Evolutionary conservation across 2,329 filamentous ascomycete genomes (phyloP).

Genomic region (Endocalyx cinctus): DNA sequence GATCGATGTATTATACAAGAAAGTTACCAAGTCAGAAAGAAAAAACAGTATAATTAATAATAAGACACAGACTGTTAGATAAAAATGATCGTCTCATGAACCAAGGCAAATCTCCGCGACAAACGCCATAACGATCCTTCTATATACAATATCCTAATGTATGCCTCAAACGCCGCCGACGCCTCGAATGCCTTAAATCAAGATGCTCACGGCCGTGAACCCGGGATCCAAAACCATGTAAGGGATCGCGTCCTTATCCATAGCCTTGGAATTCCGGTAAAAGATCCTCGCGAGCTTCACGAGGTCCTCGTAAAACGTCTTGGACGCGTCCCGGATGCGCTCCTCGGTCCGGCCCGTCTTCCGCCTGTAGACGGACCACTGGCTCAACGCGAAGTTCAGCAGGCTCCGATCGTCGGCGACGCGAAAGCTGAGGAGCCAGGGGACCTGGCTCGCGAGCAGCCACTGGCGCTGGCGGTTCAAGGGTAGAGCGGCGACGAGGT

Average conservation of each 20-base stretch:
- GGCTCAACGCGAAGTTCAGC: background rate
- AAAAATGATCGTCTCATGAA: no score
- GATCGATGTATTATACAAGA: no score
- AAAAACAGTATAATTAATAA: no score
- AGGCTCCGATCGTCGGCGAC: background rate
- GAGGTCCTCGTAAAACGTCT: background rate
- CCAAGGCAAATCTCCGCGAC: no score
- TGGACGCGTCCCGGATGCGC: background rate
- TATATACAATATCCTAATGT: no score
- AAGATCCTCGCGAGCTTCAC: background rate
- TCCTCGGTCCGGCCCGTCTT: background rate
- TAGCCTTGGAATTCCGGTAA: background rate
- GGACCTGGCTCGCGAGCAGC: conserved; percentile 40
- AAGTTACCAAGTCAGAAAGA: no score
- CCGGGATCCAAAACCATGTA: background rate
- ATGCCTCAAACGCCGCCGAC: no score
- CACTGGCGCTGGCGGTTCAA: conserved; percentile 37
- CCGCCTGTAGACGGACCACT: background rate
- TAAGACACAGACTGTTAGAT: no score
- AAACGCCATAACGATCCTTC: no score
- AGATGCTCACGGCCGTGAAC: background rate
- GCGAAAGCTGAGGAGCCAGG: conserved; percentile 38
- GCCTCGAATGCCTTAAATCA: no score
- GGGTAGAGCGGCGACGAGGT: conserved; percentile 40
- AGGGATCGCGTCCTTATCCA: background rate